These are phyloP conservation scores for Suillus sp. DNA, from an alignment of 768 basidiomycete species.

Conservation along the genomic window DNA sequence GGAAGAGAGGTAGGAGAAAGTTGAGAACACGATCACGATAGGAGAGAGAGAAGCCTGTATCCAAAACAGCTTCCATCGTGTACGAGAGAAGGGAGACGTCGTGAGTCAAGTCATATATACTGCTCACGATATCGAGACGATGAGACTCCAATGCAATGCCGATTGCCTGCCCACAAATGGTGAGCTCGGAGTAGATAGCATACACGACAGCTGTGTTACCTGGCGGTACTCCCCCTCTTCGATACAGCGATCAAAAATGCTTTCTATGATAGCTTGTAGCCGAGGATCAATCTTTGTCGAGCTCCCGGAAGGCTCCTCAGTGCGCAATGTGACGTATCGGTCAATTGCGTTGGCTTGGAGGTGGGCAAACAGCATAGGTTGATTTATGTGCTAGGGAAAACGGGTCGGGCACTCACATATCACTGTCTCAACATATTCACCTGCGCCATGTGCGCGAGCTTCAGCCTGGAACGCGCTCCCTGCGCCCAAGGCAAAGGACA, in stretches of 20 bases:
- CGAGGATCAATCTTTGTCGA: slow-evolving; percentile 74
- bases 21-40: slow-evolving; percentile 82
- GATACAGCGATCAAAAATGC: slow-evolving; percentile 84
- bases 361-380: slow-evolving; percentile 1
- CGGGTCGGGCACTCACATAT: slow-evolving; percentile 64
- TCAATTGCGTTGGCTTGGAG: slow-evolving; percentile 90
- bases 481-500: slow-evolving; percentile 92
- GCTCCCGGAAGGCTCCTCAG: slow-evolving; percentile 49
- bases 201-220: slow-evolving; percentile 38
- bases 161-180: slow-evolving; percentile 63
- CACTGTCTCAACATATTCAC: slow-evolving; percentile 93
- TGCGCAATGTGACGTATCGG: slow-evolving; percentile 77
- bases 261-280: slow-evolving; percentile 83
- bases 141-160: slow-evolving; percentile 93
- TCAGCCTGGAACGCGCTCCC: slow-evolving; percentile 84
- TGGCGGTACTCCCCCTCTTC: slow-evolving; percentile 91
- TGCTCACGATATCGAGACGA: slow-evolving; percentile 82
- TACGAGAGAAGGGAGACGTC: slow-evolving; percentile 86
- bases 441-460: slow-evolving; percentile 58
- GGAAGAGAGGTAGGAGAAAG: slow-evolving; percentile 86
- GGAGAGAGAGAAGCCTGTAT: slow-evolving; percentile 83
- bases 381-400: not conserved
- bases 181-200: slow-evolving; percentile 5
- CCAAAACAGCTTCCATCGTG: slow-evolving; percentile 89
- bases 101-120: slow-evolving; percentile 69